These are phyloP conservation scores for Colletotrichum shisoi DNA, from an alignment of 2,329 filamentous ascomycete species.

Conservation along the genomic window DNA sequence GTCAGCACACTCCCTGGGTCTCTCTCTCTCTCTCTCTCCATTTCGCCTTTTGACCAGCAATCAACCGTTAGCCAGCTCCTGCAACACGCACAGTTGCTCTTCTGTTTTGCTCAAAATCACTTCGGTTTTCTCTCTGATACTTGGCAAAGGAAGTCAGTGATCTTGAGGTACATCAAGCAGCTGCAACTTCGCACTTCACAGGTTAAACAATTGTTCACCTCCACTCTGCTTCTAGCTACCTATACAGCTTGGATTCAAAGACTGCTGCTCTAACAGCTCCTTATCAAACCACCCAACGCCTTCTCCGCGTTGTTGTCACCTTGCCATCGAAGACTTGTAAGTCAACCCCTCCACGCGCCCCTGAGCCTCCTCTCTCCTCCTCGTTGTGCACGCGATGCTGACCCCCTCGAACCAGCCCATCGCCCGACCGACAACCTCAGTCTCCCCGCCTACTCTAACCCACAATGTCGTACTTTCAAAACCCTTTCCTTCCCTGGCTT, in stretches of 20 bases:
- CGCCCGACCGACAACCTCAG: too few relatives aligned
- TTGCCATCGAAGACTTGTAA: neutral
- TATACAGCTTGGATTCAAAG: neutral
- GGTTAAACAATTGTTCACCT: neutral
- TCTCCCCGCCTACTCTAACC: neutral
- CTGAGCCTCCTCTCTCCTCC: neutral
- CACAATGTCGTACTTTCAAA: slow-evolving; percentile 1
- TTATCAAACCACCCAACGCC: too few relatives aligned
- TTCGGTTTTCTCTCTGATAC: too few relatives aligned
- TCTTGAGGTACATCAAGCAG: neutral
- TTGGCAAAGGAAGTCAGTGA: too few relatives aligned
- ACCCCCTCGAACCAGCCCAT: neutral
- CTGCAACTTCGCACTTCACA: neutral
- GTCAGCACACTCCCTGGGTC: too few relatives aligned
- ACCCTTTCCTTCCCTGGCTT: slow-evolving; percentile 2
- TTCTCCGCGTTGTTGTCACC: neutral
- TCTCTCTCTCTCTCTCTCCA: neutral
- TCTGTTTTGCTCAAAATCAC: neutral
- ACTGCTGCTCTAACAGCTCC: neutral
- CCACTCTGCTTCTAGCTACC: neutral
- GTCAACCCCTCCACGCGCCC: neutral
- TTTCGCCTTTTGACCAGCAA: neutral
- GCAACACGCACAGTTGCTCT: neutral
- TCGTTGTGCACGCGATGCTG: neutral
- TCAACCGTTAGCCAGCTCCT: neutral